Evolutionary conservation across 306 rosid genomes (phyloP).

Genomic region (Vicia villosa): DNA sequence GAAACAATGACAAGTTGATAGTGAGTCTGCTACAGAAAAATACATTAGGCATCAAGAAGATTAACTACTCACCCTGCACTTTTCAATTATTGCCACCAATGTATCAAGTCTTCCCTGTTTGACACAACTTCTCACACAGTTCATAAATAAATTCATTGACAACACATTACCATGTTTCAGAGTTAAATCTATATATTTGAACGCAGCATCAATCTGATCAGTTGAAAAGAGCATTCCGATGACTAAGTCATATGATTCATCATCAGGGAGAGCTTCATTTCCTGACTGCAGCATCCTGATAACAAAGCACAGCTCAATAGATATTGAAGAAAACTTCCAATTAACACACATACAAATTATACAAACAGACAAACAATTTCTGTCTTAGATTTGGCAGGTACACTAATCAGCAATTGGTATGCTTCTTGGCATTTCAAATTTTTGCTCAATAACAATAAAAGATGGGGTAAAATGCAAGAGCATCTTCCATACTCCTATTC

Average conservation of each 20-base stretch:
- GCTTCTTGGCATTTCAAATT: conserved; percentile 13
- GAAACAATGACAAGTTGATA: conserved; percentile 31
- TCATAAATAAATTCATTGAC: conserved; percentile 60
- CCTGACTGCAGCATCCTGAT: conserved; percentile 88
- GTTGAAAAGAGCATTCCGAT: conserved; percentile 69
- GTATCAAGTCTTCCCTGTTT: conserved; percentile 67
- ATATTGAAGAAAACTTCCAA: conserved; percentile 22
- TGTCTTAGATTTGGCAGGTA: not conserved
- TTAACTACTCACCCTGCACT: conserved; percentile 69
- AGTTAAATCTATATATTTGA: conserved; percentile 68
- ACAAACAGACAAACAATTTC: not conserved
- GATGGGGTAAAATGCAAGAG: not conserved
- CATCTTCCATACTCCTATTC: not conserved
- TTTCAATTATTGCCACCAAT: conserved; percentile 74
- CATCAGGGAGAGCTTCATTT: conserved; percentile 71
- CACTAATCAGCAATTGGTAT: not conserved
- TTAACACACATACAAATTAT: not conserved
- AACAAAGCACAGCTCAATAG: conserved; percentile 28
- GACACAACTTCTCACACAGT: conserved; percentile 61
- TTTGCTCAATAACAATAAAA: conserved; percentile 12
- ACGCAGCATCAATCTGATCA: conserved; percentile 59
- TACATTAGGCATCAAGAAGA: conserved; percentile 28
- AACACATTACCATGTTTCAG: conserved; percentile 72
- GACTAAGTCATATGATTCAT: conserved; percentile 78
- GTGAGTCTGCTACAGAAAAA: conserved; percentile 12